phyloP scores from a whole-genome alignment of 768 basidiomycete species.

The Hericium rajendrae region DNA sequence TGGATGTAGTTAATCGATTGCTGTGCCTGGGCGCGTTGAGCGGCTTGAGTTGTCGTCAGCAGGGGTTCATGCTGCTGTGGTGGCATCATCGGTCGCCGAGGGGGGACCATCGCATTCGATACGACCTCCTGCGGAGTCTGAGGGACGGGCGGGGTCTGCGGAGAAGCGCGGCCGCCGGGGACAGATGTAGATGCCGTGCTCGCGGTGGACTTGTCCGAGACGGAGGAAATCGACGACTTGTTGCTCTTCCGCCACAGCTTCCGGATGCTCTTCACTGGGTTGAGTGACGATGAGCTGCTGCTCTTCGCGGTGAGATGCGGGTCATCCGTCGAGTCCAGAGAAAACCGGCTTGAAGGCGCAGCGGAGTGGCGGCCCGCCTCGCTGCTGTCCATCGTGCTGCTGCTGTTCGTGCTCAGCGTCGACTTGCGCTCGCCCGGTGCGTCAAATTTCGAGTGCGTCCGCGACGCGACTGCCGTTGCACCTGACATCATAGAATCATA shows the following conservation, averaged over 20 bases:
- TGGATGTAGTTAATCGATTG: constrained; percentile 39
- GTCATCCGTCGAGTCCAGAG: constrained; percentile 55
- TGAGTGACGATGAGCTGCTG: constrained; percentile 39
- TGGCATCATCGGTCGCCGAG: constrained; percentile 1
- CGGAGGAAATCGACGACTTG: constrained; percentile 26
- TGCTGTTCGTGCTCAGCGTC: background rate
- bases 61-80: background rate
- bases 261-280: constrained; percentile 66
- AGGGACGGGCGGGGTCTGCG: background rate
- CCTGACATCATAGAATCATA: constrained; percentile 1
- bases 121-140: constrained; percentile 6
- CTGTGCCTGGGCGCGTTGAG: constrained; percentile 12
- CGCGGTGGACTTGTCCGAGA: background rate
- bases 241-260: constrained; percentile 74
- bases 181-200: constrained; percentile 3
- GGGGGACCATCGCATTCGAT: constrained; percentile 2
- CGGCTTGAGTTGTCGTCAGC: background rate
- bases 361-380: constrained; percentile 8
- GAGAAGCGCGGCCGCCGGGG: constrained; percentile 1
- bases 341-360: constrained; percentile 46
- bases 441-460: constrained; percentile 1
- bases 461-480: background rate
- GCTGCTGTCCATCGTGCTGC: background rate
- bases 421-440: constrained; percentile 3
- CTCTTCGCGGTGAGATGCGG: constrained; percentile 19